Evolutionary conservation across 495 filamentous ascomycete species (phyloP), one percentile per base, ranked within the genome.

Genomic region (Aspergillus sparsus): DNA sequence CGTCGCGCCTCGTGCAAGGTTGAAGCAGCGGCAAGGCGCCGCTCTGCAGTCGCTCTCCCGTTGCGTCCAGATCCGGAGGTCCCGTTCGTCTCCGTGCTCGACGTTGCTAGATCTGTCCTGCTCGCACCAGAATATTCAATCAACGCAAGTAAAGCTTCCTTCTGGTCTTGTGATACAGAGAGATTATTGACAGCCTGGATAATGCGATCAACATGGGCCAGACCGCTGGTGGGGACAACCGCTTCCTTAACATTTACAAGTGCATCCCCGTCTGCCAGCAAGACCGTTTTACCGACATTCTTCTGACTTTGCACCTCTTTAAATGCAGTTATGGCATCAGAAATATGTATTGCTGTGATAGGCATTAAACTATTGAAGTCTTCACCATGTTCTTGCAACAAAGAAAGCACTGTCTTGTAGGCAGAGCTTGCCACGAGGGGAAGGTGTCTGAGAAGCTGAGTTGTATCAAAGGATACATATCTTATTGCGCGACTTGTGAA

Each of bases 371-470:
- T 5, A 5, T 41, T 9, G 13, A 41, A 1, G 37, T 41, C 37
- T 1, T 13, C 37, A 9, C 9, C 9, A 13, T 41, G 2, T 5
- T 16, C 42, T 13, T 5, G 15, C 18, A 46, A 13, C 9, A 41
- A 21, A 11, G 46, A 49, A 15, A 49, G 7, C 21, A 21, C 46
- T 21, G 46, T 49, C 9, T 21, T 49, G 46, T 15, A 49, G 7
- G 46, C 46, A 1, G 46, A 18, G 16, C 7, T 18, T 49, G 46
- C 46, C 46, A 21, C 16, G 46, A 9, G 4, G 6, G 46, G 46
- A 49, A 49, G 46, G 46, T 49, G 46, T 31, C 49, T 35, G 31
- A 33, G 49, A 35, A 52, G 49, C 34, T 52, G 49, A 9, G 31
- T 13, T 5, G 31, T 18, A 49, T 49, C 46, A 18, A 49, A 49